Percentiles rank a stretch among this genome's conserved stretches.
Evolutionary conservation across 768 basidiomycete genomes (phyloP).

Genomic region (Tephrocybe sp.): DNA sequence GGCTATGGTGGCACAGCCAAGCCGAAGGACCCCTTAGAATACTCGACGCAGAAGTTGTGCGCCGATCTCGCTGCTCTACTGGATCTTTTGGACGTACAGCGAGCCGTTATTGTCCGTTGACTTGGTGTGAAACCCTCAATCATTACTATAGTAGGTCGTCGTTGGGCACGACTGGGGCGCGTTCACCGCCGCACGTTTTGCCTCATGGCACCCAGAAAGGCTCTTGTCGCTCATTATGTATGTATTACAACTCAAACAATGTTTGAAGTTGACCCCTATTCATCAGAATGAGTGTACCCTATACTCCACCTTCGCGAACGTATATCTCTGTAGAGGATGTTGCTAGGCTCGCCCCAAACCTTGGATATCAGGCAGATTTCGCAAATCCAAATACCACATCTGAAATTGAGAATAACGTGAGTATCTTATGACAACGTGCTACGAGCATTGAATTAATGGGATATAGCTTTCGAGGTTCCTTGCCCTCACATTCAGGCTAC

Average conservation of each 20-base stretch:
- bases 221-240: slow-evolving; percentile 61
- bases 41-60: slow-evolving; percentile 59
- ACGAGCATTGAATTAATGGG: not conserved
- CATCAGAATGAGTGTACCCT: slow-evolving; percentile 65
- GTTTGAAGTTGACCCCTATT: slow-evolving; percentile 1
- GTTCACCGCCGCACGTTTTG: slow-evolving; percentile 61
- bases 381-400: slow-evolving; percentile 47
- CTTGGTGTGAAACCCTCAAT: not conserved
- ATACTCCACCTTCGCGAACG: slow-evolving; percentile 52
- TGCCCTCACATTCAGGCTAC: slow-evolving; percentile 25
- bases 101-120: slow-evolving; percentile 46
- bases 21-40: slow-evolving; percentile 52
- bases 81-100: slow-evolving; percentile 50
- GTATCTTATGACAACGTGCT: slow-evolving; percentile 42
- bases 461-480: slow-evolving; percentile 40
- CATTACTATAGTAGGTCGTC: slow-evolving; percentile 42
- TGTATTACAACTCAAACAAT: slow-evolving; percentile 20
- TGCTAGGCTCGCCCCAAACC: slow-evolving; percentile 51
- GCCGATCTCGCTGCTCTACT: slow-evolving; percentile 67
- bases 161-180: slow-evolving; percentile 87
- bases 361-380: slow-evolving; percentile 72
- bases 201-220: slow-evolving; percentile 70
- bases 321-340: slow-evolving; percentile 54
- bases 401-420: slow-evolving; percentile 59
- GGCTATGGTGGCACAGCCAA: slow-evolving; percentile 72